These are phyloP conservation scores for Coemansia sp. DNA, from an alignment of 192 early-diverging fungal genomes.

Conservation along the genomic window DNA sequence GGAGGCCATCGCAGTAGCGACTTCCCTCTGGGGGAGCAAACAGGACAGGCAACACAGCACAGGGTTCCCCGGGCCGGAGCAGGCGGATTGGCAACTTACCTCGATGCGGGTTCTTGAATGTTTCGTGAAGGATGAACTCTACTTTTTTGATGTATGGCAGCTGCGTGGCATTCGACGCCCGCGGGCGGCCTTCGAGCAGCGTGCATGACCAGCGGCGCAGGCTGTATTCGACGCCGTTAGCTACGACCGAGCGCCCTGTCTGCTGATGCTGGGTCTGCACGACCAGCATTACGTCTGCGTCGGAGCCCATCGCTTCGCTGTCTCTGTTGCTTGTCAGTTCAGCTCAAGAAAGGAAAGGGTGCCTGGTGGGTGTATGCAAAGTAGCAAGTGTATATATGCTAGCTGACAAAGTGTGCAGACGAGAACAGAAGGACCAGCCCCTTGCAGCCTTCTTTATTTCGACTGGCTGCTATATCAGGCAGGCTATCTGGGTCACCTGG, in stretches of 20 bases:
- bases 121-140: conserved; percentile 50
- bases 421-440: no score
- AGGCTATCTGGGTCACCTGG: background rate
- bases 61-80: conserved; percentile 5
- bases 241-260: conserved; percentile 22
- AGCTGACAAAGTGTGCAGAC: no score
- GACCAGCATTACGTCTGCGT: conserved; percentile 24
- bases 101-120: conserved; percentile 43
- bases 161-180: conserved; percentile 15
- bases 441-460: no score
- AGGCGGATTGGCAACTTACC: conserved; percentile 22
- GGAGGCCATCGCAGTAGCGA: conserved; percentile 4
- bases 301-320: conserved; percentile 16
- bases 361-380: background rate
- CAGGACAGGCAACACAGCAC: background rate
- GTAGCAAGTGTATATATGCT: background rate
- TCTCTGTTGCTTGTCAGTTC: no score
- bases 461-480: background rate
- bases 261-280: conserved; percentile 39
- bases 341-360: background rate
- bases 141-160: conserved; percentile 49
- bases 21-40: conserved; percentile 1
- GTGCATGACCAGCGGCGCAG: conserved; percentile 49
- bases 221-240: conserved; percentile 32
- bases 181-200: conserved; percentile 37